Evolutionary conservation across 2,329 filamentous ascomycete genomes (phyloP), one percentile per base, ranked within the genome.

Genomic region (Hypoxylon sp.): DNA sequence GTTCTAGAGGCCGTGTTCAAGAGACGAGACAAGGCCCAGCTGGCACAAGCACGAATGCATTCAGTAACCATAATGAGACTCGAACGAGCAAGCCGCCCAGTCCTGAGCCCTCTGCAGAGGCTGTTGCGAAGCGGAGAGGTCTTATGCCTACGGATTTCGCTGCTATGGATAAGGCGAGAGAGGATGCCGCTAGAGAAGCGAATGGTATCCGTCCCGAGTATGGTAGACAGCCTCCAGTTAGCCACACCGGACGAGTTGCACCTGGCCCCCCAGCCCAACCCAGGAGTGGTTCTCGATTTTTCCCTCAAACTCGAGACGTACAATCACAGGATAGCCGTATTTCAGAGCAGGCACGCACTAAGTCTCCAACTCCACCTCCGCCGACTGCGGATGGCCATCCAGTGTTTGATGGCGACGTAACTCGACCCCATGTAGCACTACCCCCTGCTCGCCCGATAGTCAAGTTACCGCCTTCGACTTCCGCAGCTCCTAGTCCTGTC

Each of bases 401-500:
- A 5, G 92, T 86, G 1, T 93, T 92, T 71, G 88, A 90, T 71
- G 90, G 91, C 30, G 87, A 93, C 73, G 82, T 81, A 1, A 80
- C 81, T 34, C 88, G 86, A 64, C 92, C 92, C 2, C 86, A 90
- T 62, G 91, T 94, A 6, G 89, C 87, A 36, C 81, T 94, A 7
- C 92, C 92, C 0, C 87, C 83, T 38, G 88, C 89, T 6, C 86
- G 90, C 60, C 93, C 93, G 32, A 87, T 93, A 25, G 94, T 98
- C 11, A 93, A 91, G 76, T 85, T 98, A 3, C 94, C 93, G 2
- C 93, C 92, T 6, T 92, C 92, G 5, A 75, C 83, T 21, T 77
- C 80, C 52, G 75, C 82, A 21, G 75, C 78, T 61, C 77, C 82
- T 49, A 80, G 82, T 38, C 75, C 72, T 7, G 72, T 72, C 73